phyloP scores from a whole-genome alignment of 2,329 filamentous ascomycete genomes.

The Plectosphaerella cucumerina region DNA sequence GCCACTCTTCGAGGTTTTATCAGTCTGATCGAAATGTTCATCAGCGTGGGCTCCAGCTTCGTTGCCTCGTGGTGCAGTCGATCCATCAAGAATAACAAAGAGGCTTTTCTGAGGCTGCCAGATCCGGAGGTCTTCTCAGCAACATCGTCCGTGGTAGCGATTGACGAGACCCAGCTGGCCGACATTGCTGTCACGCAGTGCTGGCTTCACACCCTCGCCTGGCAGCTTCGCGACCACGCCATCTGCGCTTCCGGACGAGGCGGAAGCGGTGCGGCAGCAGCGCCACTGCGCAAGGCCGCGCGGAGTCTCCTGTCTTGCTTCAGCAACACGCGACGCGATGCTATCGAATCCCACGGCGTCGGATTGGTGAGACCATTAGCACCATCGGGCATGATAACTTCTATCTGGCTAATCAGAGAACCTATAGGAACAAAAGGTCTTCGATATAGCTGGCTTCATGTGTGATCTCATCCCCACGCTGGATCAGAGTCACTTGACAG shows the following conservation, averaged over 20 bases:
- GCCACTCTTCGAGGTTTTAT: slow-evolving; percentile 16
- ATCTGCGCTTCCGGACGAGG: not conserved
- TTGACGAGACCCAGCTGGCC: slow-evolving; percentile 15
- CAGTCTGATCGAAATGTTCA: slow-evolving; percentile 12
- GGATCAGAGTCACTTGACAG: not conserved
- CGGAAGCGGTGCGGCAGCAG: not conserved
- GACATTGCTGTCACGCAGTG: slow-evolving; percentile 15
- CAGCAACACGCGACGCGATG: not conserved
- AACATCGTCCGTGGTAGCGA: slow-evolving; percentile 4
- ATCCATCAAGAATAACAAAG: not conserved
- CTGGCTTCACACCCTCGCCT: slow-evolving; percentile 15
- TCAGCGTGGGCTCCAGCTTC: slow-evolving; percentile 11
- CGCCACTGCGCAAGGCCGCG: not conserved
- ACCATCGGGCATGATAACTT: not conserved
- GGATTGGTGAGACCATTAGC: slow-evolving; percentile 13
- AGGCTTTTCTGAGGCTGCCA: not conserved
- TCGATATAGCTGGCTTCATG: slow-evolving; percentile 15
- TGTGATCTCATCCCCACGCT: slow-evolving; percentile 11
- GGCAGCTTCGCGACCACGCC: slow-evolving; percentile 8
- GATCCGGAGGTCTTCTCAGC: not conserved
- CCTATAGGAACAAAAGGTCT: slow-evolving; percentile 15
- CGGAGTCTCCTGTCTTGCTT: not conserved
- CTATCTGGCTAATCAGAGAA: not conserved
- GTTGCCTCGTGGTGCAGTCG: slow-evolving; percentile 5
- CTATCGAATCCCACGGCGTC: slow-evolving; percentile 14